Conservation (phyloP, 371 early-diverging fungal genomes). For the Funneliformis caledonium region DNA sequence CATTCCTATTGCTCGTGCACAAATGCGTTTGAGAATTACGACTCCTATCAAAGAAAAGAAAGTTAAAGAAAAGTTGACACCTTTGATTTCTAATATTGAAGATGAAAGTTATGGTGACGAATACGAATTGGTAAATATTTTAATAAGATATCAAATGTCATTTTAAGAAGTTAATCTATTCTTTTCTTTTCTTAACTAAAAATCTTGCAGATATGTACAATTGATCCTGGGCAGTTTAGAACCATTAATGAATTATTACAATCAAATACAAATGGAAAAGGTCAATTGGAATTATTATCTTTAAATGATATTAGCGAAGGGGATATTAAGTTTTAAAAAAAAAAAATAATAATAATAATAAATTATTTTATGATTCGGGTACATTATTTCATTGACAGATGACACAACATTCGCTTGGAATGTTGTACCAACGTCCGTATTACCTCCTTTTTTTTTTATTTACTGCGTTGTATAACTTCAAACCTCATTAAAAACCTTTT, state of each 20-base stretch:
- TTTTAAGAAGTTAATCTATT: not conserved
- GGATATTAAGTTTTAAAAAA: constrained; percentile 69
- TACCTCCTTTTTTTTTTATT: no score
- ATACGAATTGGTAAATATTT: constrained; percentile 74
- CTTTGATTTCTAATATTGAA: constrained; percentile 76
- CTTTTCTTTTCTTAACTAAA: constrained; percentile 3
- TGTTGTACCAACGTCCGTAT: no score
- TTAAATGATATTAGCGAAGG: constrained; percentile 83
- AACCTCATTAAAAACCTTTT: no score
- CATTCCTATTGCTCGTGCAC: constrained; percentile 92
- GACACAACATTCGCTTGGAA: no score
- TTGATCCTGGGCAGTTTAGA: constrained; percentile 95
- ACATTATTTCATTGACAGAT: no score
- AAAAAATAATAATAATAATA: no score
- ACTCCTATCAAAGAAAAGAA: constrained; percentile 88
- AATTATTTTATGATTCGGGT: no score
- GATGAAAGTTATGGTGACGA: constrained; percentile 86
- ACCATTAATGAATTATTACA: constrained; percentile 79
- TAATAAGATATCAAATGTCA: not conserved
- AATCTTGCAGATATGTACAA: constrained; percentile 67
- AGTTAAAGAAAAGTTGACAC: constrained; percentile 75
- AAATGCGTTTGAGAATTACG: constrained; percentile 85
- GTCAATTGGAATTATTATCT: constrained; percentile 84
- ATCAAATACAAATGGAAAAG: constrained; percentile 84
- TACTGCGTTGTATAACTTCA: no score